Evolutionary conservation across 768 basidiomycete genomes (phyloP).

Genomic region (Boletales sp.): DNA sequence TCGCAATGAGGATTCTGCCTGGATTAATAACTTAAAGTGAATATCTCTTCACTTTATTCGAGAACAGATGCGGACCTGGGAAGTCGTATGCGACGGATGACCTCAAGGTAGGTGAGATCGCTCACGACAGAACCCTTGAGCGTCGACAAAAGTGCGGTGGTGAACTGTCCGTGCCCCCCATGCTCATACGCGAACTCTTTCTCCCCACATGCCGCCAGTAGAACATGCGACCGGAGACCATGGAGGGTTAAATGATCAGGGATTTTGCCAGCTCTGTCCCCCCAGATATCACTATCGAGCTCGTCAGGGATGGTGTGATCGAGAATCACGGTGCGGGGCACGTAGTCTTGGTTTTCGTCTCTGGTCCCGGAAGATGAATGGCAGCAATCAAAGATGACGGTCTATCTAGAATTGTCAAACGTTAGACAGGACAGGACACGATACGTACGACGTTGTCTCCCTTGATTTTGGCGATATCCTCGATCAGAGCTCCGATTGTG

Average conservation of each 20-base stretch:
- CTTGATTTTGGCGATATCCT: slow-evolving; percentile 33
- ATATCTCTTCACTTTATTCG: not conserved
- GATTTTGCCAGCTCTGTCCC: slow-evolving; percentile 8
- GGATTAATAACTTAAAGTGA: not conserved
- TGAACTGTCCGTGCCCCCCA: slow-evolving; percentile 23
- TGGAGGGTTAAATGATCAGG: slow-evolving; percentile 21
- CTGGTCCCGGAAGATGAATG: slow-evolving; percentile 38
- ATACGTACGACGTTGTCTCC: slow-evolving; percentile 43
- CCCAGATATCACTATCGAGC: slow-evolving; percentile 27
- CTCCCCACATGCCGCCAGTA: slow-evolving; percentile 41
- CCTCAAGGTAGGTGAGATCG: slow-evolving; percentile 22
- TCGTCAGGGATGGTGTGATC: slow-evolving; percentile 2
- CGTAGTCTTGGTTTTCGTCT: not conserved
- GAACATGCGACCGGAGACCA: slow-evolving; percentile 36
- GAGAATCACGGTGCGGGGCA: slow-evolving; percentile 6
- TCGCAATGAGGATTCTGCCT: slow-evolving; percentile 31
- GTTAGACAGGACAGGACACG: not conserved
- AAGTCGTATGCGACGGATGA: slow-evolving; percentile 17
- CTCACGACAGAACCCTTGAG: slow-evolving; percentile 7
- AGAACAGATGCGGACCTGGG: slow-evolving; percentile 1
- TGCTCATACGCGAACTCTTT: slow-evolving; percentile 31
- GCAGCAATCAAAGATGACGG: slow-evolving; percentile 47
- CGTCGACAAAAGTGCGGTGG: slow-evolving; percentile 16
- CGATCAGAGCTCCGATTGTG: slow-evolving; percentile 36
- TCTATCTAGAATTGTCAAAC: slow-evolving; percentile 24